Evolutionary conservation across 805 yeast genomes (phyloP).

Genomic region (Naumovozyma dairenensis): DNA sequence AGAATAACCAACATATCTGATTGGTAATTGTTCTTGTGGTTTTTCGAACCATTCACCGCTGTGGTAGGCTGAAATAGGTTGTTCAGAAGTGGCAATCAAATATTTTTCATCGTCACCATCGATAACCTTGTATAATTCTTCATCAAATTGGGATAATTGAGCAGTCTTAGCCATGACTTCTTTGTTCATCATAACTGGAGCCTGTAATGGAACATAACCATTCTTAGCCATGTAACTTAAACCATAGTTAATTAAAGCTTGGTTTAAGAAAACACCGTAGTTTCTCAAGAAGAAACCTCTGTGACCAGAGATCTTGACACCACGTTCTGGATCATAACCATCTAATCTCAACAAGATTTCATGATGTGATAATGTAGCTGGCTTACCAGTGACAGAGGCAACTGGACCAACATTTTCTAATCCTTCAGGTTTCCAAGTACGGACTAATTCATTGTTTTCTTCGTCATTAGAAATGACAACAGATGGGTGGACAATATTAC

Average conservation of each 20-base stretch:
- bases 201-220: slow-evolving; percentile 85
- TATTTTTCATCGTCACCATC: slow-evolving; percentile 98
- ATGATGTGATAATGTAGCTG: slow-evolving; percentile 83
- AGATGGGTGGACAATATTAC: slow-evolving; percentile 88
- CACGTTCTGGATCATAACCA: slow-evolving; percentile 98
- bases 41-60: slow-evolving; percentile 97
- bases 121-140: slow-evolving; percentile 90
- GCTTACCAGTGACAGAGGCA: slow-evolving; percentile 69
- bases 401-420: slow-evolving; percentile 46
- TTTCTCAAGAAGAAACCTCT: slow-evolving; percentile 95
- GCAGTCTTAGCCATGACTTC: slow-evolving; percentile 99
- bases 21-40: slow-evolving; percentile 92
- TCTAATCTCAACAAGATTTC: slow-evolving; percentile 89
- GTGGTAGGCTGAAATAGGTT: slow-evolving; percentile 97
- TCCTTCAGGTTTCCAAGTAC: slow-evolving; percentile 79
- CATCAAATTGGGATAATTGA: slow-evolving; percentile 94
- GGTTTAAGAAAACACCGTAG: slow-evolving; percentile 94
- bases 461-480: slow-evolving; percentile 84
- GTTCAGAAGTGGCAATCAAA: slow-evolving; percentile 96
- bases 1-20: slow-evolving; percentile 95
- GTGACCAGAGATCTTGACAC: slow-evolving; percentile 95
- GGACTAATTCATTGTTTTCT: slow-evolving; percentile 80
- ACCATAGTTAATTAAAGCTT: slow-evolving; percentile 96
- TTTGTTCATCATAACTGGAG: slow-evolving; percentile 99
- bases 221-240: slow-evolving; percentile 68